Evolutionary conservation across 441 rosid genomes (phyloP).

Genomic region (Adansonia gregorii): DNA sequence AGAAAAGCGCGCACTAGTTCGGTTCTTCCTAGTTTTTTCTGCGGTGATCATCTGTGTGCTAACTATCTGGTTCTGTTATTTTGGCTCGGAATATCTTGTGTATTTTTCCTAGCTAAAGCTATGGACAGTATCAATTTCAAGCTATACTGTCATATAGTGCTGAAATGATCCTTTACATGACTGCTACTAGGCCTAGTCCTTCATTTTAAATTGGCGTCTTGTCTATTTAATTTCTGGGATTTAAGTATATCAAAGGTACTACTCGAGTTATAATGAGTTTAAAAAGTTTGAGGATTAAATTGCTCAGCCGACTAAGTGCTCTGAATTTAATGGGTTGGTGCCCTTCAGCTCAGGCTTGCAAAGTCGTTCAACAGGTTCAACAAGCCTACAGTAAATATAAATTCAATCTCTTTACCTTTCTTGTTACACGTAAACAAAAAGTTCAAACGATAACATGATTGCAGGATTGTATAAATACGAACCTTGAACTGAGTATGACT

Average conservation of each 20-base stretch:
- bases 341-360: no score
- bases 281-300: not conserved
- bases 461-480: not conserved
- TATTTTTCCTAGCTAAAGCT: conserved; percentile 14
- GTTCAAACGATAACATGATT: no score
- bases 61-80: not conserved
- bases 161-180: conserved; percentile 10
- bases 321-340: no score
- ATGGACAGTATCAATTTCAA: not conserved
- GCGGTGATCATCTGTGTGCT: not conserved
- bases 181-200: not conserved
- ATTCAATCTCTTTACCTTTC: no score
- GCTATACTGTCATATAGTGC: not conserved
- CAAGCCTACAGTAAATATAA: no score
- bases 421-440: no score
- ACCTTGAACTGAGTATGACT: not conserved
- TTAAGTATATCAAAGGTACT: not conserved
- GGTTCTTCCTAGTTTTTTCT: conserved; percentile 3
- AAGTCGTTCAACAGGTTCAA: no score
- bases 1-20: not conserved
- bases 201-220: not conserved
- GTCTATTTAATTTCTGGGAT: not conserved
- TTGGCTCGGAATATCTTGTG: conserved; percentile 5
- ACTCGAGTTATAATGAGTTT: not conserved
- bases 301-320: not conserved